Evolutionary conservation across 306 rosid genomes (phyloP).

Genomic region (Datisca glomerata): DNA sequence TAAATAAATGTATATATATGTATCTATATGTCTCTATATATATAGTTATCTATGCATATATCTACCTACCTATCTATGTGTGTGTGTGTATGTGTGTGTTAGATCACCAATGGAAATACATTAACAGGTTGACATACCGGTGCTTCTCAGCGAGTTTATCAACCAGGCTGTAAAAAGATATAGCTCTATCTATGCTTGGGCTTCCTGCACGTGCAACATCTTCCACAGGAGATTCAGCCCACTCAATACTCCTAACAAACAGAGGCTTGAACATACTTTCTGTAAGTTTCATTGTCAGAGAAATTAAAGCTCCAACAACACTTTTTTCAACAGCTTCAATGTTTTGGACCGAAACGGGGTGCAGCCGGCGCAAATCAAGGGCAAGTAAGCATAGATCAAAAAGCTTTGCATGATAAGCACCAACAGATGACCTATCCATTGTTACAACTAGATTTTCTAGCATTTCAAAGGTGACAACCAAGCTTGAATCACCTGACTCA

Average conservation of each 20-base stretch:
- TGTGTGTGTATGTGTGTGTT: too few species aligned
- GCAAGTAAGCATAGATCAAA: slow-evolving; percentile 71
- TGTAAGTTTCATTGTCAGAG: slow-evolving; percentile 73
- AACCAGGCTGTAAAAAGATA: slow-evolving; percentile 75
- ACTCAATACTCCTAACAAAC: slow-evolving; percentile 71
- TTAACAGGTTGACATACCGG: slow-evolving; percentile 40
- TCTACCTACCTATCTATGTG: too few species aligned
- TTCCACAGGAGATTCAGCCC: slow-evolving; percentile 65
- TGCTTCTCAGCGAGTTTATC: slow-evolving; percentile 72
- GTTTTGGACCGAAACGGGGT: slow-evolving; percentile 42
- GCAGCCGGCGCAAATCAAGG: slow-evolving; percentile 69
- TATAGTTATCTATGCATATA: too few species aligned
- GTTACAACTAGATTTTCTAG: slow-evolving; percentile 37
- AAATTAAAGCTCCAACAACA: slow-evolving; percentile 42
- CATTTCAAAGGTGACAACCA: slow-evolving; percentile 61
- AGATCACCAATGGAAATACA: slow-evolving; percentile 1
- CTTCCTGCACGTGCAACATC: slow-evolving; percentile 32
- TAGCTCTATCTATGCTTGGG: slow-evolving; percentile 46
- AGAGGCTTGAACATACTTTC: slow-evolving; percentile 89
- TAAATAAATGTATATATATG: too few species aligned
- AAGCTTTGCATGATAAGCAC: slow-evolving; percentile 50
- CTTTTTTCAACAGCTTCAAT: slow-evolving; percentile 52
- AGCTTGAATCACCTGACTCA: slow-evolving; percentile 69
- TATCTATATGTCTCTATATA: too few species aligned
- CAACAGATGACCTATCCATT: slow-evolving; percentile 66